Evolutionary conservation across 2,329 filamentous ascomycete species (phyloP), one percentile per base, ranked within the genome.

Genomic region (Alternaria arbusti): DNA sequence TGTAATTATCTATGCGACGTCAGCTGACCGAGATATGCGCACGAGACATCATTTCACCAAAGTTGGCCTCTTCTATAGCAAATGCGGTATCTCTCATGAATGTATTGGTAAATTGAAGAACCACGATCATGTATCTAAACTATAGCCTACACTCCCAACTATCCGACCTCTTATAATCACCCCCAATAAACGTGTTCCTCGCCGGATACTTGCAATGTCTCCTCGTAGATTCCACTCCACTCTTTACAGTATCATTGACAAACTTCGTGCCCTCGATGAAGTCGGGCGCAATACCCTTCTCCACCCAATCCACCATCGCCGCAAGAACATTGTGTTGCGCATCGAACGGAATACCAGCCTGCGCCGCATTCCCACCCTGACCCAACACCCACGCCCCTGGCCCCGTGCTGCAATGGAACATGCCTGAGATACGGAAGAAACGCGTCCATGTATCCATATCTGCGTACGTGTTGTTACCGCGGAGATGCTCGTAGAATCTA

Each of bases 391-490:
- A 78, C 2, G 84, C 84, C 0, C 85, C 84, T 0, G 71, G 75
- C 1, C 86, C 86, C 4, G 79, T 78, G 40, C 65, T 74, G 69
- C 86, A 87, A 74, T 87, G 86, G 8, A 75, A 78, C 83, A 87
- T 85, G 5, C 86, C 86, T 46, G 74, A 83, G 69, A 83, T 83
- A 43, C 82, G 80, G 77, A 87, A 87, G 73, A 82, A 83, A 23
- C 85, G 80, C 57, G 83, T 75, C 66, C 82, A 84, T 3, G 73
- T 66, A 30, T 69, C 63, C 66, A 74, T 70, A 2, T 46, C 47
- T 0, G 44, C 55, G 17, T 66, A 64, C 13, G 57, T 67, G 3
- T 56, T 57, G 4, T 20, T n/a, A 0, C 64, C 68, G 4, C 61
- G 54, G 3, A 85, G 73, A 43, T 83, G 75, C 50, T 83, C 73